Evolutionary conservation across 192 early-diverging fungal genomes (phyloP).

Genomic region (Gaertneriomyces sp.): DNA sequence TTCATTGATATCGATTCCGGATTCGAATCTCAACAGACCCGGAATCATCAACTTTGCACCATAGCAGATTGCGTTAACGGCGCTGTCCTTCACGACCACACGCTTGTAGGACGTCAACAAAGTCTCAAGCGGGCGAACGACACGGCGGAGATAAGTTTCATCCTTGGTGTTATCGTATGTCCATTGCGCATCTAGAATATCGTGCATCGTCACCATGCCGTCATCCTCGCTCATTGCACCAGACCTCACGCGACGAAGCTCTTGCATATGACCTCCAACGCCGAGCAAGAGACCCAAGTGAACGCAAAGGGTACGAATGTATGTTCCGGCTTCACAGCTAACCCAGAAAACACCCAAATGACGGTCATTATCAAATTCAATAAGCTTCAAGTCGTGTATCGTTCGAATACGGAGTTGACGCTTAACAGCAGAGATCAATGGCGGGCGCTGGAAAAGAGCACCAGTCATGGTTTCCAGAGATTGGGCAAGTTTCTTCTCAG

Average conservation of each 20-base stretch:
- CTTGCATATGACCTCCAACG: conserved; percentile 99
- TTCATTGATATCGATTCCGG: conserved; percentile 92
- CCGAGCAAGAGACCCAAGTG: conserved; percentile 93
- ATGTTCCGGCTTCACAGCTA: conserved; percentile 97
- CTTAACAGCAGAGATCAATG: conserved; percentile 98
- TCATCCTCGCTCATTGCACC: conserved; percentile 90
- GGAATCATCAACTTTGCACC: conserved; percentile 99
- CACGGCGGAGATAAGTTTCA: conserved; percentile 92
- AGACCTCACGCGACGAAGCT: conserved; percentile 93
- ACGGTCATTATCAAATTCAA: conserved; percentile 96
- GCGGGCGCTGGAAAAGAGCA: conserved; percentile 97
- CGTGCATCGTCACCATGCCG: conserved; percentile 97
- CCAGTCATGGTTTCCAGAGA: conserved; percentile 95
- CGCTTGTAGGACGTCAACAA: conserved; percentile 95
- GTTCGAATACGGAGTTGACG: conserved; percentile 98
- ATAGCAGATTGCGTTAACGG: conserved; percentile 98
- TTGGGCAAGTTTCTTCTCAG: conserved; percentile 80
- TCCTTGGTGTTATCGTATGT: conserved; percentile 95
- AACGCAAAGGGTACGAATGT: conserved; percentile 99
- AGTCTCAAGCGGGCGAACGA: conserved; percentile 89
- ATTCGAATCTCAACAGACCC: conserved; percentile 92
- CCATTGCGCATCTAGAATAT: conserved; percentile 98
- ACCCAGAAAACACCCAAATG: conserved; percentile 98
- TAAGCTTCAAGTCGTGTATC: conserved; percentile 91
- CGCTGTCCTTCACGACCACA: conserved; percentile 96